phyloP scores from a whole-genome alignment of 2,329 filamentous ascomycete genomes.

The Aspergillus latus region DNA sequence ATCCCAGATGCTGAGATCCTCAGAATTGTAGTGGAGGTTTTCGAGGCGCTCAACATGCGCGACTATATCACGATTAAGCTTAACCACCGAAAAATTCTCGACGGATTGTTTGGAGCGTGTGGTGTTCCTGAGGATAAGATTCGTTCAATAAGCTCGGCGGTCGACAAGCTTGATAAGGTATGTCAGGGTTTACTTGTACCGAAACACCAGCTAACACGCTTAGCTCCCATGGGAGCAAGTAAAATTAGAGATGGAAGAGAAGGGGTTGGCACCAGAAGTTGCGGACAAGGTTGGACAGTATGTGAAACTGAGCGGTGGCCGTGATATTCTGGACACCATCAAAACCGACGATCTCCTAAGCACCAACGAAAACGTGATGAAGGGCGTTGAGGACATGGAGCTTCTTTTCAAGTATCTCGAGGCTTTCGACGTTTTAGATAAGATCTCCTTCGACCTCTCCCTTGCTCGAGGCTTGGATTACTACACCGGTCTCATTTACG shows the following conservation, averaged over 20 bases:
- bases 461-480: constrained; percentile 90
- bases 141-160: constrained; percentile 83
- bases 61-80: constrained; percentile 83
- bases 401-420: constrained; percentile 80
- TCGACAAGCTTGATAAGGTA: constrained; percentile 93
- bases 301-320: constrained; percentile 73
- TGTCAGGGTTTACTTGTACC: neutral
- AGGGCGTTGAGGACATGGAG: constrained; percentile 77
- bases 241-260: constrained; percentile 91
- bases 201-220: constrained; percentile 4
- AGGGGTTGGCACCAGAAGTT: constrained; percentile 72
- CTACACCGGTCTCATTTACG: constrained; percentile 80
- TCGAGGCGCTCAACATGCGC: constrained; percentile 74
- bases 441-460: constrained; percentile 84
- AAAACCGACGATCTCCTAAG: constrained; percentile 61
- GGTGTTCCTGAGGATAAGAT: constrained; percentile 87
- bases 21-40: constrained; percentile 79
- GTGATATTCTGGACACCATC: constrained; percentile 71
- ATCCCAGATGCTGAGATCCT: constrained; percentile 88
- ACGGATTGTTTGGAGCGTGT: constrained; percentile 87
- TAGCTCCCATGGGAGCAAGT: constrained; percentile 76
- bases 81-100: constrained; percentile 91
- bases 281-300: constrained; percentile 87
- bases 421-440: constrained; percentile 69
- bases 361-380: constrained; percentile 73